Evolutionary conservation across 108 stramenopile genomes (phyloP).

Genomic region (Cylindrotheca closterium): DNA sequence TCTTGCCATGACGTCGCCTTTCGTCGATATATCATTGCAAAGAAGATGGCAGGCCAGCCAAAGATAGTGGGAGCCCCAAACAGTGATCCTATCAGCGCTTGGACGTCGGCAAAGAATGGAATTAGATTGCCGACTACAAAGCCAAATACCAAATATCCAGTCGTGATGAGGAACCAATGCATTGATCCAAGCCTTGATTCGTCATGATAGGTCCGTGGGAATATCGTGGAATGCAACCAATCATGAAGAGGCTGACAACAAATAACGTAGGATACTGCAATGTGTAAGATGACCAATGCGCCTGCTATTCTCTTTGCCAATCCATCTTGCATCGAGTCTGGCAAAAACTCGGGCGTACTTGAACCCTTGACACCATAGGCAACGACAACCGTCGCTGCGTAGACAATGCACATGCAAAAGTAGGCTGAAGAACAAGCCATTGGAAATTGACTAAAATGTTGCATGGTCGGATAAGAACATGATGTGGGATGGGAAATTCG

Average conservation of each 20-base stretch:
- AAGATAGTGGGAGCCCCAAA: slow-evolving; percentile 10
- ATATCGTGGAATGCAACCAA: background rate
- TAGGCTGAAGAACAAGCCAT: slow-evolving; percentile 2
- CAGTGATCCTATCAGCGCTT: slow-evolving; percentile 3
- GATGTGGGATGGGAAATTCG: background rate
- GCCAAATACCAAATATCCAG: slow-evolving; percentile 4
- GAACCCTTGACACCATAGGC: slow-evolving; percentile 6
- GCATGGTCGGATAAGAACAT: background rate
- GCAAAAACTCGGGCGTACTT: background rate
- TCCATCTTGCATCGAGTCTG: background rate
- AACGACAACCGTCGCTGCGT: background rate
- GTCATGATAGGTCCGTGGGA: background rate
- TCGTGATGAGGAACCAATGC: slow-evolving; percentile 6
- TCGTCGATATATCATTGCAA: background rate
- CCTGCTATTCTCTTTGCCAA: background rate
- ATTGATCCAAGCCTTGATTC: background rate
- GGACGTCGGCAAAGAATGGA: slow-evolving; percentile 11
- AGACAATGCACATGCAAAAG: slow-evolving; percentile 1
- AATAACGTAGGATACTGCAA: slow-evolving; percentile 6
- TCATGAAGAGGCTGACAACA: background rate
- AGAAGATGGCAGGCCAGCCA: slow-evolving; percentile 5
- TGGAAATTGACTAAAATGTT: background rate
- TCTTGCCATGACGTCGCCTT: slow-evolving; percentile 7
- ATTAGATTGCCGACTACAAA: slow-evolving; percentile 7
- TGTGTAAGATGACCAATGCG: background rate